Base-by-base conservation (phyloP, 2,329 filamentous ascomycete species). In the Colletotrichum cereale region DNA sequence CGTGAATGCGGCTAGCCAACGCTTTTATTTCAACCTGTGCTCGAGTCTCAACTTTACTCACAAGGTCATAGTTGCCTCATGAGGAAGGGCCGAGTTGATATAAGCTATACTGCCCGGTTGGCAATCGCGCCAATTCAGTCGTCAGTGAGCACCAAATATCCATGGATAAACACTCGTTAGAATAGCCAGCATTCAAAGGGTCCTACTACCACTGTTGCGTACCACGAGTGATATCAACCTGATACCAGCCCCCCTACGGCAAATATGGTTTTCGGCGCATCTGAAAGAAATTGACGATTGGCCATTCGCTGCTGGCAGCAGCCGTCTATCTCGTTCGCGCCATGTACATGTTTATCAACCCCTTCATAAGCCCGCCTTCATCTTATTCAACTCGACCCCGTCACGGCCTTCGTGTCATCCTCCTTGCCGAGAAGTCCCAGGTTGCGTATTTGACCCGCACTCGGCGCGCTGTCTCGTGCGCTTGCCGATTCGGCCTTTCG, bases 371-470 rank as follows among this genome's bases (percentile, higher is more conserved):
- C 24, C 42, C 24, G 50, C 21, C 53, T 36, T 73, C 55, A 29
- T 64, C 53, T 26, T 44, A 40, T 31, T 74, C 76, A 79, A 60
- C 73, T 79, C 62, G 74, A 64, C 44, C 82, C 84, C 62, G 89
- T 76, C 68, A 89, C 86, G 79, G 88, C 87, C 80, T 91, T 89
- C 67, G 91, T 89, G 76, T 96, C 93, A 77, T 97, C 93, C 76
- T 96, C 92, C 82, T 94, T 94, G 79, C 92, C 91, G 77, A 98
- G 79, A 75, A 98, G 83, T 55, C 96, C 96, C 73, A 98, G 82
- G 81, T 92, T 95, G 82, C 94, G 88, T 87, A 98, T 97, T 86
- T 96, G 90, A 72, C 93, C 94, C 6, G 93, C 93, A 74, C 89
- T 95, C 72, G 94, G 94, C 70, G 90, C 92, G 78, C 94, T 91